Percentiles rank a stretch among this genome's conserved stretches.
Conservation (phyloP, 345 rosid species). For the Pseudoturritis turrita region DNA sequence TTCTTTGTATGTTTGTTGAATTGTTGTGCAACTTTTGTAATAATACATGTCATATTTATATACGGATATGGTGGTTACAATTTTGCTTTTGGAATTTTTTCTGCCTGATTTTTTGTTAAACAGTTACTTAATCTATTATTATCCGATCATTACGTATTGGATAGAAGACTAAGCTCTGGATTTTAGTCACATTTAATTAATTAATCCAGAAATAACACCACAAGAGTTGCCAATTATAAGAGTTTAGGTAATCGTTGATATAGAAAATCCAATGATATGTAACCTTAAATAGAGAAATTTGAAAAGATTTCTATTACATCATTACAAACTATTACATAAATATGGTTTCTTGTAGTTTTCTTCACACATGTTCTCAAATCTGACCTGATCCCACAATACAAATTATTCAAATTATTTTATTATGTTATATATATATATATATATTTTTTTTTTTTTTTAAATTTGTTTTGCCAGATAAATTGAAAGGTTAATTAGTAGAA, state of each 20-base stretch:
- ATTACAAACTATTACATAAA: background rate
- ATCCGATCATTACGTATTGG: conserved; percentile 15
- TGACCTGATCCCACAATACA: background rate
- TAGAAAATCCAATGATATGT: background rate
- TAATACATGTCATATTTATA: background rate
- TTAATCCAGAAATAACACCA: background rate
- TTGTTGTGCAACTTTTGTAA: background rate
- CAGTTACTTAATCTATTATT: background rate
- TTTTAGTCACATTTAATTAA: background rate
- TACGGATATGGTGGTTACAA: background rate
- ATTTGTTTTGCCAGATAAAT: too few relatives aligned
- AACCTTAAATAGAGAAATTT: background rate
- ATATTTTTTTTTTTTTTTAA: too few relatives aligned
- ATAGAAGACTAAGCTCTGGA: conserved; percentile 22
- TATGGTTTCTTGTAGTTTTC: conserved; percentile 1
- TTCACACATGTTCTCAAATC: conserved; percentile 8
- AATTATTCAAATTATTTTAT: background rate
- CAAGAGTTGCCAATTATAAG: background rate
- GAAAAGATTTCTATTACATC: background rate
- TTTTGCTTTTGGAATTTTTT: background rate
- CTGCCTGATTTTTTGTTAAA: conserved; percentile 12
- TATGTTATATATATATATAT: too few relatives aligned
- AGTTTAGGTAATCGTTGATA: background rate
- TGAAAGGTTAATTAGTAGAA: too few relatives aligned
- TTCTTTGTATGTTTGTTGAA: background rate